phyloP scores from a whole-genome alignment of 176 grass and related monocot species.

The Secale cereale region DNA sequence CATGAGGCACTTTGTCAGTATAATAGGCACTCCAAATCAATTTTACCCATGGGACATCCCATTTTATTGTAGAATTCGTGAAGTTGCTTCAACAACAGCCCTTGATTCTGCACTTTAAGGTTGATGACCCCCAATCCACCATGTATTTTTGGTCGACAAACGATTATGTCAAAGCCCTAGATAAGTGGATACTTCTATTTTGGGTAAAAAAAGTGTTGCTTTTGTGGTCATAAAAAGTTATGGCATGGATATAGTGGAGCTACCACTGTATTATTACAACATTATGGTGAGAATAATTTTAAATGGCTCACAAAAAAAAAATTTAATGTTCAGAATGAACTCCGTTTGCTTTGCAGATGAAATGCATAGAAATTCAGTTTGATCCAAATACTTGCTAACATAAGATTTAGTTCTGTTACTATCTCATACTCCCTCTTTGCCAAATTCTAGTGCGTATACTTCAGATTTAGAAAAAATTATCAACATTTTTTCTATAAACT shows the following conservation, averaged over 20 bases:
- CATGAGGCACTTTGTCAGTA: too few relatives aligned
- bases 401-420: neutral
- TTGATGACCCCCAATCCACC: too few relatives aligned
- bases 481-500: too few relatives aligned
- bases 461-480: too few relatives aligned
- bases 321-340: neutral
- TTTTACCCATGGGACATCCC: too few relatives aligned
- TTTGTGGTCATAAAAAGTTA: neutral
- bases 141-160: too few relatives aligned
- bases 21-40: too few relatives aligned
- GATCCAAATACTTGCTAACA: neutral
- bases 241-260: neutral
- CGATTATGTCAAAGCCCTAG: neutral
- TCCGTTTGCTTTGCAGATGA: slow-evolving; percentile 5
- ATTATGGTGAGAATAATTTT: neutral
- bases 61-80: too few relatives aligned
- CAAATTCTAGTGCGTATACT: too few relatives aligned
- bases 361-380: neutral
- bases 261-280: neutral
- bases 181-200: neutral
- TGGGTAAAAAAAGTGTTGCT: neutral
- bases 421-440: neutral
- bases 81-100: too few relatives aligned
- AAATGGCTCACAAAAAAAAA: neutral
- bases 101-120: too few relatives aligned